Evolutionary conservation across 345 rosid species (phyloP).

Genomic region (Raphanus raphanistrum): DNA sequence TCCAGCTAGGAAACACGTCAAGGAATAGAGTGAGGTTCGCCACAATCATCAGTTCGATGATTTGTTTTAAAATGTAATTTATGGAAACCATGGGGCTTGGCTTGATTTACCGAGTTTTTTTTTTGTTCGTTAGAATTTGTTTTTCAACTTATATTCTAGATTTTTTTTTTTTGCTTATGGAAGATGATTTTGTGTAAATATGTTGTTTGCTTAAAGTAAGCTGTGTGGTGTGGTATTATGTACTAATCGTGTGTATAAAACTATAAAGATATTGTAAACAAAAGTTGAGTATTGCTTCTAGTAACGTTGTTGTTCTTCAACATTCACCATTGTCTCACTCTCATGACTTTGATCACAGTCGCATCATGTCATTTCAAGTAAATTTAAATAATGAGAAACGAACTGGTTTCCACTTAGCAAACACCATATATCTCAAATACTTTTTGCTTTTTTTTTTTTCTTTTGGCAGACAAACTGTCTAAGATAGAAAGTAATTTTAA

Average conservation of each 20-base stretch:
- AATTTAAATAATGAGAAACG: not conserved
- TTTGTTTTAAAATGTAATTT: constrained; percentile 26
- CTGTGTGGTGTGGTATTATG: constrained; percentile 1
- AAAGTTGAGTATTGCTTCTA: not conserved
- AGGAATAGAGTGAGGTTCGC: constrained; percentile 23
- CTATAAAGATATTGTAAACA: not conserved
- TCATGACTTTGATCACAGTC: not conserved
- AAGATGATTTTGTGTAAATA: constrained; percentile 22
- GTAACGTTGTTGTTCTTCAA: not conserved
- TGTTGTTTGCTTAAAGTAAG: not conserved
- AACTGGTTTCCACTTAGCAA: not conserved
- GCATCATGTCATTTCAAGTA: not conserved
- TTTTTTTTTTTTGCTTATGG: constrained; percentile 5
- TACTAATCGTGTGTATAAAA: constrained; percentile 3
- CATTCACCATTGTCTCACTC: not conserved
- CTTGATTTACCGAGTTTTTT: constrained; percentile 18
- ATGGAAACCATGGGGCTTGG: constrained; percentile 19
- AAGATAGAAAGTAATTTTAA: not conserved
- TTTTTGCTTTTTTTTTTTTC: not conserved
- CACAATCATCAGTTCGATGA: constrained; percentile 7
- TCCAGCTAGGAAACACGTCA: constrained; percentile 28
- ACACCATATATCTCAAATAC: not conserved
- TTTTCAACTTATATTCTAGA: constrained; percentile 1
- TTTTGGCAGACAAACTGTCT: not conserved
- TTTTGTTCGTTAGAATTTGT: not conserved